phyloP scores from a whole-genome alignment of 805 yeast species.

The Nakazawaea molendinolei region DNA sequence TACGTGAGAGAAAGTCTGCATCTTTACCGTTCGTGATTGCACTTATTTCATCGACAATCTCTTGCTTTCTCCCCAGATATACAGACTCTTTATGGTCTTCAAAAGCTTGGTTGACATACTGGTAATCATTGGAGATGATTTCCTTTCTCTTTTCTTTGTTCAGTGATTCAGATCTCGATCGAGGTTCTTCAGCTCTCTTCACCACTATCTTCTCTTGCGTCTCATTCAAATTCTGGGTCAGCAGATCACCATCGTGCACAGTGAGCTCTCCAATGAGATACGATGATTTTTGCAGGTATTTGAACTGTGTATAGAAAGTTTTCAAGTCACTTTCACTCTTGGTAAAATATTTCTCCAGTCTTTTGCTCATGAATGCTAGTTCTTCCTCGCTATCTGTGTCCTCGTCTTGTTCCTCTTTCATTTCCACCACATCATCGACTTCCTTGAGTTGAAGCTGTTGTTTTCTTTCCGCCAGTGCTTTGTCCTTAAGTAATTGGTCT shows the following conservation, averaged over 20 bases:
- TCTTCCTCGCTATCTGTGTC: conserved; percentile 6
- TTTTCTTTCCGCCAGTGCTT: too few relatives aligned
- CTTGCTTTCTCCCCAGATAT: background rate
- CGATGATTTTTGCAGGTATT: background rate
- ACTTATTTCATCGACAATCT: background rate
- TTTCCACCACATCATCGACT: background rate
- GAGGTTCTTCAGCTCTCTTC: too few relatives aligned
- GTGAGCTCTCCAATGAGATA: background rate
- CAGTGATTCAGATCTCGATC: too few relatives aligned
- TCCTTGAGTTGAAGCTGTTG: background rate
- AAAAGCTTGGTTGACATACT: background rate
- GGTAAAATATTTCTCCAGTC: conserved; percentile 7
- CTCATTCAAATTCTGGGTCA: background rate
- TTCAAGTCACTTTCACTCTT: conserved; percentile 7
- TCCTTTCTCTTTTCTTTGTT: too few relatives aligned
- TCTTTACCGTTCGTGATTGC: background rate
- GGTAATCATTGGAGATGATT: background rate
- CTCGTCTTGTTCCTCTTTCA: background rate
- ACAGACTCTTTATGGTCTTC: background rate
- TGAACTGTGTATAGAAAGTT: conserved; percentile 1
- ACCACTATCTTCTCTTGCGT: too few relatives aligned
- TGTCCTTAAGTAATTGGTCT: background rate
- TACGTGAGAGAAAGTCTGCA: background rate
- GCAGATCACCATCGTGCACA: background rate
- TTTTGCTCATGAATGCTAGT: conserved; percentile 4